Base-by-base conservation (phyloP, 2,329 filamentous ascomycete species). In the Exophiala viscosa region DNA sequence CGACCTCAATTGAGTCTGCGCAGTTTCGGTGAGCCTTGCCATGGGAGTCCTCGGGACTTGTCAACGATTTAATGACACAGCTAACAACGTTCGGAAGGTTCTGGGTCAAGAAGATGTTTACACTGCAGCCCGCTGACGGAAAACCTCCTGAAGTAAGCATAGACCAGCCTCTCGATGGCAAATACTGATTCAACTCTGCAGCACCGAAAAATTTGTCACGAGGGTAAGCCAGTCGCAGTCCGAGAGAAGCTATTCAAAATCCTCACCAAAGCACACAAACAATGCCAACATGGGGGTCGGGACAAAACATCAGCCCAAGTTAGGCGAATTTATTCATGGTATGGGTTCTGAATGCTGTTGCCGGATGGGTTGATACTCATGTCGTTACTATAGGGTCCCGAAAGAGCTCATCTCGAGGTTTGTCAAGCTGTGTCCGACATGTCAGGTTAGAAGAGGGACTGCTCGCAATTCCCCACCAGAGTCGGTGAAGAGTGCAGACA, bases 31-130 rank as follows among this genome's bases (percentile, higher is more conserved):
- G 66, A 45, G 56, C 17, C 13, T 4, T 41, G 8, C 23, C 13
- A 20, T 28, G 23, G 8, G 23, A 28, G 23, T 28, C 23, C 23
- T 28, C 5, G 23, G 5, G 3, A 28, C 23, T 28, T 28, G 8
- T 5, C 23, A 8, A 18, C 33, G 4, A 20, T 14, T 11, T 10
- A 50, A 20, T 49, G 18, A 40, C 35, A 34, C 17, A 28, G 33
- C 45, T 55, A 23, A 59, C 53, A 46, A 46, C 38, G 44, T 11
- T 49, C 34, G 10, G 9, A 41, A 76, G 75, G 42, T 77, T 77
- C 55, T 78, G 75, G 75, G 75, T 75, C 18, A 78, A 77, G 59
- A 77, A 77, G 60, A 78, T 77, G 75, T 78, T 78, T 60, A 73
- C 72, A 46, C 67, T 78, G 38, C 68, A 73, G 50, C 63, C 68